Conservation (phyloP, 2,329 filamentous ascomycete species). For the Phoma sp. region DNA sequence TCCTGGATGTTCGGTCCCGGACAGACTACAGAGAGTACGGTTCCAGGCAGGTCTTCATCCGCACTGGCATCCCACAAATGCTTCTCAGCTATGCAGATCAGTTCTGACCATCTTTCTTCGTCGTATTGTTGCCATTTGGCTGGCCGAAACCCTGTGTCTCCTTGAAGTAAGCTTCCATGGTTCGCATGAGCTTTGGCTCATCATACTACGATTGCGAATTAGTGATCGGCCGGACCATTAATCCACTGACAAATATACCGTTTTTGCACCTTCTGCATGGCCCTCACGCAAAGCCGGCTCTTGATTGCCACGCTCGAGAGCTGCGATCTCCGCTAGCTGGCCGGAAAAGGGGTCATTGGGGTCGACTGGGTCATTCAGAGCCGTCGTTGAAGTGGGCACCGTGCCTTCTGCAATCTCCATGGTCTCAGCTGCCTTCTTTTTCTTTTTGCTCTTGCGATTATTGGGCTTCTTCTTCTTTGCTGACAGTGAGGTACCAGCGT, state of each 20-base stretch:
- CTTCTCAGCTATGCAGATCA: neutral
- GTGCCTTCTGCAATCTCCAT: neutral
- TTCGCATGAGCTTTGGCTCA: constrained; percentile 7
- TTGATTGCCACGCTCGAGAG: neutral
- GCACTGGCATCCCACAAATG: too few relatives aligned
- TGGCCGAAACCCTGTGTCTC: constrained; percentile 7
- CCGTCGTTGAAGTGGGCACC: neutral
- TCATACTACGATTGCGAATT: neutral
- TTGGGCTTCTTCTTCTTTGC: constrained; percentile 12
- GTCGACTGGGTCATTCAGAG: neutral
- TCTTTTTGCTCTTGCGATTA: constrained; percentile 12
- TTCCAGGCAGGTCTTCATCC: too few relatives aligned
- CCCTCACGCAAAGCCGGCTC: neutral
- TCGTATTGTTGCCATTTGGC: neutral
- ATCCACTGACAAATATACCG: neutral
- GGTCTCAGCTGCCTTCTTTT: neutral
- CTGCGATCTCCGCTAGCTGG: constrained; percentile 4
- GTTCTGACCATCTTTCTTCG: constrained; percentile 1
- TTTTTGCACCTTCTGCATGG: neutral
- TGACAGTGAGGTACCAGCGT: neutral
- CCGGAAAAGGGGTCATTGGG: constrained; percentile 1
- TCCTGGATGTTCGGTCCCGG: too few relatives aligned
- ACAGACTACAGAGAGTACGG: too few relatives aligned
- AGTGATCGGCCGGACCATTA: neutral
- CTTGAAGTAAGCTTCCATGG: constrained; percentile 12